Base-by-base conservation (phyloP, 805 yeast species). In the Dipodascopsis uninucleata region DNA sequence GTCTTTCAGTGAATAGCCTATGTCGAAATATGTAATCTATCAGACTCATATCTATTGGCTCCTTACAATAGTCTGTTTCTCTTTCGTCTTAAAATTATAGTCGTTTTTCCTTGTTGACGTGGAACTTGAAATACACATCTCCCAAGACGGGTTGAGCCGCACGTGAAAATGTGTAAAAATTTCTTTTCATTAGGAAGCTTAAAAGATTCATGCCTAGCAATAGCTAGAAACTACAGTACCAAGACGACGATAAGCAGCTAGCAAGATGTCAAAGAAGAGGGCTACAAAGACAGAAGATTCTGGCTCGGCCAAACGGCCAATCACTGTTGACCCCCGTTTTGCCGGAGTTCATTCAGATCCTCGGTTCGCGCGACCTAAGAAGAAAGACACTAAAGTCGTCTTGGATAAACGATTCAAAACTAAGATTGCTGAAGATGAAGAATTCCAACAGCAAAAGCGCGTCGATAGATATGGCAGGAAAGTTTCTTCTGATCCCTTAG, bases 381-480 rank as follows among this genome's bases (percentile, higher is more conserved):
- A 44, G 21, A 80, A 78, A 56, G 79, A 81, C 45, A 67, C 80
- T 49, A 84, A 82, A 61, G 83, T 87, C 29, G 79, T 84, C 56
- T 72, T 93, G 20, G 98, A 93, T 66, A 82, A 79, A 45, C 78
- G 98, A 65, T 93, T 93, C 66, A 82, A 81, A 56, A 78, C 78
- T 36, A 84, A 79, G 45, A 65, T 84, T 39, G 68, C 71, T 40
- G 75, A 68, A 42, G 68, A 79, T 44, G 76, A 79, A 52, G 77
- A 82, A n/a, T 79, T 79, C 41, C 71, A 74, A 45, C 67, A 60
- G 29, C 67, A 68, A 42, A 75, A 82, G 4, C 78, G 76, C 47
- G 82, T 86, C 36, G 97, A 93, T 62, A 80, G 83, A 57, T 90
- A 87, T 63, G 98, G 98, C 36, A 76, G 97, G 62, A 81, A 75